Evolutionary conservation across 805 yeast species (phyloP).

Genomic region (Lachancea kluyveri): DNA sequence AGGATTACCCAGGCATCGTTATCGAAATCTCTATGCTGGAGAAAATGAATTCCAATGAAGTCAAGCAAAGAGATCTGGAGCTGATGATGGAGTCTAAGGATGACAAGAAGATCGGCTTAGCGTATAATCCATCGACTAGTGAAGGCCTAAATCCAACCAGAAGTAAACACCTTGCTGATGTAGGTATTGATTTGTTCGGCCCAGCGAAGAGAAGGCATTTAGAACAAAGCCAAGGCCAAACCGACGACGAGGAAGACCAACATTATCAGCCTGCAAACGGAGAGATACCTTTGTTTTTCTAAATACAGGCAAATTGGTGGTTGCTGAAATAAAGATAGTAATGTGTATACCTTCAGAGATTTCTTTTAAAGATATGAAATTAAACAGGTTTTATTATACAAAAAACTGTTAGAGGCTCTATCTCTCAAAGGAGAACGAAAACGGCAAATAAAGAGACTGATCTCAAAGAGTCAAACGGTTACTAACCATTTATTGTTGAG

Average conservation of each 20-base stretch:
- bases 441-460: conserved; percentile 3
- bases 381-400: background rate
- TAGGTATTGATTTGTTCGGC: too few species aligned
- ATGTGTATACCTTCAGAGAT: background rate
- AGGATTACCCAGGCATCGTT: conserved; percentile 37
- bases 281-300: conserved; percentile 12
- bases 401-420: background rate
- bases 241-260: conserved; percentile 3
- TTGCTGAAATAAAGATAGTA: too few species aligned
- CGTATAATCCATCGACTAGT: background rate
- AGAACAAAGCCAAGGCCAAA: background rate
- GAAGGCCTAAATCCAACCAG: background rate
- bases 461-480: background rate
- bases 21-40: conserved; percentile 34
- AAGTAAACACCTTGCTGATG: too few species aligned
- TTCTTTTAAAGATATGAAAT: background rate
- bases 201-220: too few species aligned
- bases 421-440: background rate
- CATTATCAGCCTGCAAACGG: conserved; percentile 6
- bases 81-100: conserved; percentile 21
- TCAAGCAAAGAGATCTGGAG: conserved; percentile 20
- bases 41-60: conserved; percentile 24
- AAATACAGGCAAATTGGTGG: too few species aligned
- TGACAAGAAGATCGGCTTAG: conserved; percentile 1
- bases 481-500: conserved; percentile 59